Evolutionary conservation across 2,329 filamentous ascomycete species (phyloP).

Genomic region (Exophiala viscosa): DNA sequence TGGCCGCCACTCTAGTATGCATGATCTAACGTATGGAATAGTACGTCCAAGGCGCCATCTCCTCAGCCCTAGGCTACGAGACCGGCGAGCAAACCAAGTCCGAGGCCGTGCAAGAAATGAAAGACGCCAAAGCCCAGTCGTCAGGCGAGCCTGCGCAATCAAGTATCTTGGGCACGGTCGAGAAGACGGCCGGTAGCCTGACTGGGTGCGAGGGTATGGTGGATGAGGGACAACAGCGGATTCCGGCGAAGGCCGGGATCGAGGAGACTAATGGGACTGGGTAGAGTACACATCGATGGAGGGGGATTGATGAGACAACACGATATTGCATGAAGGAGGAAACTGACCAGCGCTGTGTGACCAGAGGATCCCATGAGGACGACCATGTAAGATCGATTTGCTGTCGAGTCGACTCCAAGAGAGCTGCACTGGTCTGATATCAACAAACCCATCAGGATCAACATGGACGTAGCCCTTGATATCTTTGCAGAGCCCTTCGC

Average conservation of each 20-base stretch:
- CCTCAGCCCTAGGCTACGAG: slow-evolving; percentile 25
- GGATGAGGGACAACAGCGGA: slow-evolving; percentile 23
- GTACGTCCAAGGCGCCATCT: slow-evolving; percentile 28
- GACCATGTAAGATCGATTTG: no score
- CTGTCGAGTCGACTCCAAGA: no score
- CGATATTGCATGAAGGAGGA: not conserved
- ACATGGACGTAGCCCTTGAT: no score
- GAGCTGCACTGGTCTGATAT: no score
- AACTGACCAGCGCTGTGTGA: no score
- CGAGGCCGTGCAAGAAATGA: slow-evolving; percentile 26
- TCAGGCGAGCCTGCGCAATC: slow-evolving; percentile 18
- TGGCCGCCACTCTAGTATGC: not conserved
- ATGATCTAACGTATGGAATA: slow-evolving; percentile 1
- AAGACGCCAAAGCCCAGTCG: slow-evolving; percentile 20
- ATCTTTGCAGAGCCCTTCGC: no score
- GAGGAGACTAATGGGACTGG: slow-evolving; percentile 23
- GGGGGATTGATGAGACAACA: no score
- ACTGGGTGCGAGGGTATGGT: slow-evolving; percentile 28
- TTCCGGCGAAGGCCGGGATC: slow-evolving; percentile 18
- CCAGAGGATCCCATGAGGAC: no score
- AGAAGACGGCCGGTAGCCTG: slow-evolving; percentile 24
- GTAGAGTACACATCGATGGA: slow-evolving; percentile 2
- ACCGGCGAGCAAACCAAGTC: slow-evolving; percentile 25
- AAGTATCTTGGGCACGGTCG: slow-evolving; percentile 22
- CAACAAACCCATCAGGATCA: no score